Conservation (phyloP, 352 stramenopile species). For the Phytophthora europaea region DNA sequence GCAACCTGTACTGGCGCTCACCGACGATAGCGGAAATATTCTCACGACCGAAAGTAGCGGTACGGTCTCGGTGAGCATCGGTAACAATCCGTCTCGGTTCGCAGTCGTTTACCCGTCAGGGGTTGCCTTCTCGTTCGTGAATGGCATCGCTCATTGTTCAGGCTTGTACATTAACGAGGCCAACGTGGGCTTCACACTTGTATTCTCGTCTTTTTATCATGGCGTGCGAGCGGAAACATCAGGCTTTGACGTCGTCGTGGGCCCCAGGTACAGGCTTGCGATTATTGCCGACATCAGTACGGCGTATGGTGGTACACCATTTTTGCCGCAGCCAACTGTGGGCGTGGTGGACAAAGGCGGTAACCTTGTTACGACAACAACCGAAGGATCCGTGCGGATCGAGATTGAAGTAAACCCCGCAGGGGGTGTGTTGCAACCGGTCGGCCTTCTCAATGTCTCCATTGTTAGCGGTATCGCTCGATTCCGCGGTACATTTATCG, state of each 20-base stretch:
- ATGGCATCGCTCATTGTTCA: slow-evolving; percentile 78
- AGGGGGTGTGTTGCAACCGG: slow-evolving; percentile 61
- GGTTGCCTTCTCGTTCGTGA: slow-evolving; percentile 74
- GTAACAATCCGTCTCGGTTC: slow-evolving; percentile 61
- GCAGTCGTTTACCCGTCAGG: slow-evolving; percentile 54
- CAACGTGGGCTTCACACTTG: slow-evolving; percentile 73
- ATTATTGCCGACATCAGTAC: slow-evolving; percentile 84
- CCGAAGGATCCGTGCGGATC: slow-evolving; percentile 63
- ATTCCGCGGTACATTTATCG: slow-evolving; percentile 77
- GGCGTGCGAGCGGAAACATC: slow-evolving; percentile 77
- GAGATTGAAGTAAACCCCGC: slow-evolving; percentile 77
- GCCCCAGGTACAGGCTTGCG: slow-evolving; percentile 61
- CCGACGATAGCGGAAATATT: slow-evolving; percentile 84
- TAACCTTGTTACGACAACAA: slow-evolving; percentile 64
- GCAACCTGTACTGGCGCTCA: slow-evolving; percentile 76
- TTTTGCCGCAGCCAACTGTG: slow-evolving; percentile 79
- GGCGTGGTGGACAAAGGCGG: slow-evolving; percentile 85
- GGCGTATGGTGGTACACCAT: slow-evolving; percentile 78
- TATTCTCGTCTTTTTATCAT: slow-evolving; percentile 72
- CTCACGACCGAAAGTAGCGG: slow-evolving; percentile 67
- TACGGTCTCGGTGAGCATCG: slow-evolving; percentile 63
- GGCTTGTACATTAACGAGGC: slow-evolving; percentile 78
- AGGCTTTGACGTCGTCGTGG: slow-evolving; percentile 78
- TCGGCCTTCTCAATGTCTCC: slow-evolving; percentile 53
- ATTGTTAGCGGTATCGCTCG: slow-evolving; percentile 66